phyloP scores from a whole-genome alignment of 2,329 filamentous ascomycete species.

The Lachnellula willkommii region DNA sequence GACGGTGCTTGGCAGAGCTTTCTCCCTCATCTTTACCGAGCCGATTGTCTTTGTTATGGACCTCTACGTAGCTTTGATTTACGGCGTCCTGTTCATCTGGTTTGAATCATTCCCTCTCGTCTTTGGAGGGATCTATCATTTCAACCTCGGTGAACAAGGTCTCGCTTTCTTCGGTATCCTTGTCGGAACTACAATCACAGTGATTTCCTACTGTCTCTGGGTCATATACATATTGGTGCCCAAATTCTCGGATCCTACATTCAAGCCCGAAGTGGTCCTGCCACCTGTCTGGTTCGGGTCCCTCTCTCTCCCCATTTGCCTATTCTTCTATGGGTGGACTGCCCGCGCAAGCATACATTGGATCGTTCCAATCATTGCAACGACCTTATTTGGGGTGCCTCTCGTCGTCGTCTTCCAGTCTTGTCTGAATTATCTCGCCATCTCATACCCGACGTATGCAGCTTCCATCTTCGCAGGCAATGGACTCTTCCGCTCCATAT shows the following conservation, averaged over 20 bases:
- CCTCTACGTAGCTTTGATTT: slow-evolving; percentile 54
- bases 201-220: slow-evolving; percentile 38
- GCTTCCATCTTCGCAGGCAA: slow-evolving; percentile 54
- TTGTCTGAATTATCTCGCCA: slow-evolving; percentile 51
- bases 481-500: slow-evolving; percentile 49
- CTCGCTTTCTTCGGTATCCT: slow-evolving; percentile 55
- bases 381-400: slow-evolving; percentile 37
- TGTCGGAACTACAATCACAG: slow-evolving; percentile 46
- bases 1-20: slow-evolving; percentile 39
- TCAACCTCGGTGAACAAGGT: slow-evolving; percentile 50
- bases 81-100: slow-evolving; percentile 49
- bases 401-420: slow-evolving; percentile 46
- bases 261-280: slow-evolving; percentile 47
- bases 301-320: slow-evolving; percentile 47
- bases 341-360: slow-evolving; percentile 45
- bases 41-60: slow-evolving; percentile 57
- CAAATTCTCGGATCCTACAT: slow-evolving; percentile 40
- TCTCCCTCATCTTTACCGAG: slow-evolving; percentile 52
- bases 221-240: slow-evolving; percentile 39
- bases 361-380: slow-evolving; percentile 49
- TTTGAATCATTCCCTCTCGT: slow-evolving; percentile 61
- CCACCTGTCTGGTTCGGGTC: slow-evolving; percentile 46
- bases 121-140: slow-evolving; percentile 51
- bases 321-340: slow-evolving; percentile 55
- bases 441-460: slow-evolving; percentile 48